Percentiles rank a stretch among this genome's conserved stretches.
These are phyloP conservation scores for Aeschynomene evenia DNA, from an alignment of 306 rosid genomes.

Conservation along the genomic window DNA sequence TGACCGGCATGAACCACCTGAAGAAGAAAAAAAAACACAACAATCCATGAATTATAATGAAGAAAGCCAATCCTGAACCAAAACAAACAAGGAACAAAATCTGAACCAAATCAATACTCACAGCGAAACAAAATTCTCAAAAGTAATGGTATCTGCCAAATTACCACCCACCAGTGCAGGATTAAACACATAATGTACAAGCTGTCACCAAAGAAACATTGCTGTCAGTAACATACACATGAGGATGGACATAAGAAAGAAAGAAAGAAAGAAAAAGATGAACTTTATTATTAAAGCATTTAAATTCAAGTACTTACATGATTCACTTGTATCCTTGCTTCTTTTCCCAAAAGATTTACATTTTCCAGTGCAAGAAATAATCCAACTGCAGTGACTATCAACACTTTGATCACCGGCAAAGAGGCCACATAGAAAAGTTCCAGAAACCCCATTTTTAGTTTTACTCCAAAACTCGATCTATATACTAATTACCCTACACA, in stretches of 20 bases:
- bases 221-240: background rate
- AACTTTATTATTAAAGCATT: background rate
- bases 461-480: conserved; percentile 31
- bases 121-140: conserved; percentile 38
- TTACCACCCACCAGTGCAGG: conserved; percentile 47
- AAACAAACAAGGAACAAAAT: background rate
- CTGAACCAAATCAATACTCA: conserved; percentile 29
- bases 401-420: conserved; percentile 43
- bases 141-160: conserved; percentile 48
- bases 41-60: background rate
- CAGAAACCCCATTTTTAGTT: conserved; percentile 37
- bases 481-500: conserved; percentile 15
- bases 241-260: background rate
- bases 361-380: conserved; percentile 43
- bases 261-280: background rate
- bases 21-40: background rate
- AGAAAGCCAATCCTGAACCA: conserved; percentile 20
- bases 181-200: conserved; percentile 55
- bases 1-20: conserved; percentile 64
- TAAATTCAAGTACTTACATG: conserved; percentile 30
- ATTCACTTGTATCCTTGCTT: conserved; percentile 47
- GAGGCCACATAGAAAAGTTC: conserved; percentile 49
- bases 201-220: conserved; percentile 30
- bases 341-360: conserved; percentile 43
- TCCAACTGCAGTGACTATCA: conserved; percentile 44